These are phyloP conservation scores for Eudorina sp. DNA, from an alignment of 139 green algal species.

Conservation along the genomic window DNA sequence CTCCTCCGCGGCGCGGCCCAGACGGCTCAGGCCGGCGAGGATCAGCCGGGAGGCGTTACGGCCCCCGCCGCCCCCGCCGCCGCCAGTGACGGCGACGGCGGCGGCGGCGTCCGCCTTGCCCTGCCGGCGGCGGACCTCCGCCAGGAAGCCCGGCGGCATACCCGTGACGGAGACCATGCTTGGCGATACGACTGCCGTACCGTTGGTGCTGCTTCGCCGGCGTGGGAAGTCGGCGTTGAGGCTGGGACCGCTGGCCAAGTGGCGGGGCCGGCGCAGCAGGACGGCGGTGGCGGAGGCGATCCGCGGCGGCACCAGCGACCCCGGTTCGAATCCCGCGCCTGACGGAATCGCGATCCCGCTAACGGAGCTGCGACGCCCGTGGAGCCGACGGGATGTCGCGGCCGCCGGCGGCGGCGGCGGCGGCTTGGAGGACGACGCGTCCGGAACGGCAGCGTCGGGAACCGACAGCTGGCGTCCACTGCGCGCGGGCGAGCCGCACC, in stretches of 20 bases:
- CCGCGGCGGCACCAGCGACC: neutral
- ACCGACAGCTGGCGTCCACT: too few species aligned
- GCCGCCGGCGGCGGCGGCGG: too few species aligned
- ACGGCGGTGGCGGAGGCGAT: neutral
- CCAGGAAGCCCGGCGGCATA: slow-evolving; percentile 19
- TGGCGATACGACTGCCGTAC: neutral
- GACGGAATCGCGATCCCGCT: too few species aligned
- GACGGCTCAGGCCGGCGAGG: neutral
- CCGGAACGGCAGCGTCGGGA: too few species aligned
- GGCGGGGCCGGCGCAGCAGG: neutral
- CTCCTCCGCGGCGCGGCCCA: neutral
- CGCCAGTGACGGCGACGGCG: neutral
- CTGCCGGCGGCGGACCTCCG: slow-evolving; percentile 7
- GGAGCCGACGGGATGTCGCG: too few species aligned
- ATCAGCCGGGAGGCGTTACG: too few species aligned
- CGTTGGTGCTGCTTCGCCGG: neutral
- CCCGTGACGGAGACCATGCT: neutral
- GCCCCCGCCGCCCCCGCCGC: too few species aligned
- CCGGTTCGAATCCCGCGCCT: too few species aligned
- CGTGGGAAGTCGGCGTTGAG: neutral
- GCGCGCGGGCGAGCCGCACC: too few species aligned
- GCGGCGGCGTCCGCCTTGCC: neutral
- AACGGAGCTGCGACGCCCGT: too few species aligned
- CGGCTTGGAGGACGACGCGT: too few species aligned
- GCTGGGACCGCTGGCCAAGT: neutral